Evolutionary conservation across 23 red algal species (phyloP), one percentile per base, ranked within the genome.

Genomic region (Agarophyton chilense): DNA sequence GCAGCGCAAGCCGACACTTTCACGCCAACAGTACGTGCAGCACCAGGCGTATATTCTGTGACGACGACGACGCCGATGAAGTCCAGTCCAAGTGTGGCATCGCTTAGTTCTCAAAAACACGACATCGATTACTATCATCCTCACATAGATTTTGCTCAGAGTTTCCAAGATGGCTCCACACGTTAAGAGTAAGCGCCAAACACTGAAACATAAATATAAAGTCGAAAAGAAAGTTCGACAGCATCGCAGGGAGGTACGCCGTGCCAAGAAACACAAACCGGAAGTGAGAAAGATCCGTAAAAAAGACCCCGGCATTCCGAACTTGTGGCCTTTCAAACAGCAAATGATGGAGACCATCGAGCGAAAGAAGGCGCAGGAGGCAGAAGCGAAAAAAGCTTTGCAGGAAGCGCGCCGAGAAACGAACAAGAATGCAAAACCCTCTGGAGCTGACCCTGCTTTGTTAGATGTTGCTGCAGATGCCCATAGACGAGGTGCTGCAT

Each of bases 161-260:
- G 16, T n/a, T 22, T 55, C 21, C 52, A 11, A 55, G 44, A 91
- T 91, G 88, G 88, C 88, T 3, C 88, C 88, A 16, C 88, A 91
- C 62, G 88, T 91, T 12, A 91, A 91, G 51, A 82, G 76, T 38
- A 98, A 98, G 43, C 95, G 95, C 29, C 67, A 64, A 46, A 88
- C 95, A 2, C 63, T 93, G 10, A 77, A 80, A 26, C 95, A 96
- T 83, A 99, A 99, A 66, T 91, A 99, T 52, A 99, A 99, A 68
- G 92, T 99, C 33, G 86, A 94, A 86, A 76, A 86, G 47, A 99
- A 99, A 56, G 97, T 99, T 44, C 90, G 92, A 0, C 93, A 96
- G 57, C 93, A 95, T 67, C 81, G 90, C 31, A 63, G 88, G 45
- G 68, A 94, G 35, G 85, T 67, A 39, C 84, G 92, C 34, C 84